These are phyloP conservation scores for Coemansia sp. DNA, from an alignment of 192 early-diverging fungal genomes.

Conservation along the genomic window DNA sequence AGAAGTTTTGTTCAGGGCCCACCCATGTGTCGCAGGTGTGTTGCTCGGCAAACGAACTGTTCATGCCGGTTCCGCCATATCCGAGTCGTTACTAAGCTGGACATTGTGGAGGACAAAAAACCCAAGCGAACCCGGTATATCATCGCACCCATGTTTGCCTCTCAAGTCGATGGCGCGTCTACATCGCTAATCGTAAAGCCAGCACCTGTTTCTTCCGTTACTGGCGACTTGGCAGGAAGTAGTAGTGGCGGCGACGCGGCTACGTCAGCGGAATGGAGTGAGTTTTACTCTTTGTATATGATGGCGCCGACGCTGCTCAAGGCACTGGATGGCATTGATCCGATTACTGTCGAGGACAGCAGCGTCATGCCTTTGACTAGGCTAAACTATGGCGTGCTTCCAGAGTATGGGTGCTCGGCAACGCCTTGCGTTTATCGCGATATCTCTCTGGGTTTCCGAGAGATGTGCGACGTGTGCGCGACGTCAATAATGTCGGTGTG, in stretches of 20 bases:
- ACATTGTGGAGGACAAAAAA: too few relatives aligned
- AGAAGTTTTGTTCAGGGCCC: not conserved
- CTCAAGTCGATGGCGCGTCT: not conserved
- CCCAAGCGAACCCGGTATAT: slow-evolving; percentile 8
- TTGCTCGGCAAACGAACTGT: slow-evolving; percentile 14
- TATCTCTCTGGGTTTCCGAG: slow-evolving; percentile 21
- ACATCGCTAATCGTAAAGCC: not conserved
- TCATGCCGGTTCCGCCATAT: slow-evolving; percentile 16
- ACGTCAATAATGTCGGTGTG: slow-evolving; percentile 54
- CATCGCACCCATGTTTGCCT: slow-evolving; percentile 12
- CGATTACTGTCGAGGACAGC: not conserved
- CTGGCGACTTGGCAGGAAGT: not conserved
- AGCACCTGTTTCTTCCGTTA: not conserved
- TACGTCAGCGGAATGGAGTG: slow-evolving; percentile 8
- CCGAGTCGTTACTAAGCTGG: slow-evolving; percentile 12
- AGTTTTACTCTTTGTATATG: slow-evolving; percentile 18
- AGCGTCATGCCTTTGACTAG: not conserved
- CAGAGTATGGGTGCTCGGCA: slow-evolving; percentile 28
- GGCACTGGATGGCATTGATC: not conserved
- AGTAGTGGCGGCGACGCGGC: not conserved
- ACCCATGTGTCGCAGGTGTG: slow-evolving; percentile 25
- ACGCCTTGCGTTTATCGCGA: slow-evolving; percentile 21
- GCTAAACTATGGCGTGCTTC: slow-evolving; percentile 20
- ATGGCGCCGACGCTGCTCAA: slow-evolving; percentile 10
- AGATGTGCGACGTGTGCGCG: slow-evolving; percentile 58